phyloP scores from a whole-genome alignment of 2,329 filamentous ascomycete species.

The Fusarium vanettenii region DNA sequence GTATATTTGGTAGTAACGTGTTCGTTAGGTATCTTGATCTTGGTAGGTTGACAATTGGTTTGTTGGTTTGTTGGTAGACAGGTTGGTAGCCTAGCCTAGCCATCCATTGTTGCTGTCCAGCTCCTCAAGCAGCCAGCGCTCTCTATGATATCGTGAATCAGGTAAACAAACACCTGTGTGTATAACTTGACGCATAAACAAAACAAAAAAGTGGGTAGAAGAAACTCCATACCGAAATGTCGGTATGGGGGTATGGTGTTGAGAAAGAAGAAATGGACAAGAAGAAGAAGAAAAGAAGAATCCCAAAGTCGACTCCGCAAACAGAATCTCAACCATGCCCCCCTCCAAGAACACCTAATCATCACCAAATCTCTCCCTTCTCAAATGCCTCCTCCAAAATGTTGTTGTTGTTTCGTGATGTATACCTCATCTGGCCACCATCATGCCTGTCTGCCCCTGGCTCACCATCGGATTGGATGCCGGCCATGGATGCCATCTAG shows the following conservation, averaged over 20 bases:
- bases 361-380: conserved; percentile 19
- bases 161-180: conserved; percentile 16
- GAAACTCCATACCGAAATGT: conserved; percentile 21
- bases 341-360: conserved; percentile 14
- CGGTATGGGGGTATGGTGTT: conserved; percentile 28
- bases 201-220: conserved; percentile 1
- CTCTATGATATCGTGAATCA: conserved; percentile 5
- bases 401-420: conserved; percentile 35
- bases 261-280: conserved; percentile 17
- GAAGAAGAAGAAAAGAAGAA: neutral
- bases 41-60: neutral
- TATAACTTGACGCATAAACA: neutral
- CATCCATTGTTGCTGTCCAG: neutral
- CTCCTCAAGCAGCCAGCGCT: conserved; percentile 1
- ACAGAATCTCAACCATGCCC: conserved; percentile 15
- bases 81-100: neutral
- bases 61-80: neutral
- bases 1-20: conserved; percentile 1
- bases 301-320: conserved; percentile 20
- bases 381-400: conserved; percentile 17
- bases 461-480: conserved; percentile 14
- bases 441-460: neutral
- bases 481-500: conserved; percentile 22
- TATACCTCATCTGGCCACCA: conserved; percentile 25
- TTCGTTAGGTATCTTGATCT: neutral